Base-by-base conservation (phyloP, 345 rosid species). In the Arabis alpina region DNA sequence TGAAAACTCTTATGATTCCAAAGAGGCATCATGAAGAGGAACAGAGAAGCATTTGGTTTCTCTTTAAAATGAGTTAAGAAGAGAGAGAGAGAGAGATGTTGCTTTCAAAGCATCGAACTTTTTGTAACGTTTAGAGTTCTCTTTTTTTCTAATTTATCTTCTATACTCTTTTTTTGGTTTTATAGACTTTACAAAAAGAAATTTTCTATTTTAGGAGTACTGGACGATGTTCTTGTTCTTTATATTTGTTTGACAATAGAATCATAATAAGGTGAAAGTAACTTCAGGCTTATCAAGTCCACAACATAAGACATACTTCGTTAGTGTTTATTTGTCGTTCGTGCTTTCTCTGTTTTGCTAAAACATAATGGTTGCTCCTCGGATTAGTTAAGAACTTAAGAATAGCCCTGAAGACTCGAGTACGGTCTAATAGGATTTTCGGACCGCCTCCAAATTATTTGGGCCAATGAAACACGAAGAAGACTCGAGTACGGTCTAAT, bases 101-200 rank as follows among this genome's bases (percentile, higher is more conserved):
- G 67, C 19, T 51, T 58, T 41, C 63, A 44, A 48, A 54, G 50
- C 68, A 59, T 62, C 65, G 49, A 49, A 63, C 61, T 56, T 76
- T 76, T 70, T 76, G 79, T 76, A 69, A 69, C 66, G 36, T 42
- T 69, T 76, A 69, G 75, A 70, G 39, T 15, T 4, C 7, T 42
- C 14, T 42, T 5, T 41, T 41, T 53, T 45, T 24, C 2, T 13
- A 49, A 56, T 34, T 68, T 54, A 37, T 34, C 44, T 47, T 73
- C 0, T 45, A 13, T 54, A 44, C 28, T 47, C 32, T 47, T 53
- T 37, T 66, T 41, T 50, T 51, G 13, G 39, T 30, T 72, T 64
- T 40, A 42, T 37, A 75, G 68, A 68, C 64, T 43, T 28, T 9
- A 5, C 11, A 36, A 54, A 53, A 27, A 52, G 8, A 53, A 24